A percentile compares a stretch with the other conserved stretches of the same genome.
These are phyloP conservation scores for Coemansia sp. DNA, from an alignment of 192 early-diverging fungal genomes.

Conservation along the genomic window DNA sequence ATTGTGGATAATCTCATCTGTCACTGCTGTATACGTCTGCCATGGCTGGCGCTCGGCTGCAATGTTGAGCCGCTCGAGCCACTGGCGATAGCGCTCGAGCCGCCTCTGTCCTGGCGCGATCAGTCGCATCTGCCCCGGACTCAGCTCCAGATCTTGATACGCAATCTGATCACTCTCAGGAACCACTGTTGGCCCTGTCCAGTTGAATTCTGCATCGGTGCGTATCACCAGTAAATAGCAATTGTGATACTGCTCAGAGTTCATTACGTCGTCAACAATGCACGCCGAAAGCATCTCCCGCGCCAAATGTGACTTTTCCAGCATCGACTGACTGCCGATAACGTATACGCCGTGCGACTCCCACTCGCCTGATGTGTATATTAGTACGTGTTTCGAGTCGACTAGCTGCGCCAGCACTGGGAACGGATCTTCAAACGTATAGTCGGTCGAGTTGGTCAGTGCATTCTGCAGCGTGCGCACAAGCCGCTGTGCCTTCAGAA, in stretches of 20 bases:
- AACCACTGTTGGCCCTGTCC: constrained; percentile 32
- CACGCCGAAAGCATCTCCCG: constrained; percentile 57
- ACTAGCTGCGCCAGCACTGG: constrained; percentile 62
- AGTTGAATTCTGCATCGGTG: constrained; percentile 46
- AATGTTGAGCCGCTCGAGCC: constrained; percentile 33
- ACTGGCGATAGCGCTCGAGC: constrained; percentile 31
- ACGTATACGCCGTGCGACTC: constrained; percentile 70
- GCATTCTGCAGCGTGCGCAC: constrained; percentile 49
- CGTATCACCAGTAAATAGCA: constrained; percentile 49
- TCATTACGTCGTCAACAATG: constrained; percentile 31
- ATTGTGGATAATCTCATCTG: constrained; percentile 31
- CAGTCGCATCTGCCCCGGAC: constrained; percentile 46
- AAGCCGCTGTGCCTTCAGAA: constrained; percentile 47
- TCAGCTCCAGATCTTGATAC: constrained; percentile 37
- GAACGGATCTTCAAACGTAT: constrained; percentile 59
- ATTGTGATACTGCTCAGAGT: constrained; percentile 8
- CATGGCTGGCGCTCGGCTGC: constrained; percentile 26
- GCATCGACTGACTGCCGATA: constrained; percentile 66
- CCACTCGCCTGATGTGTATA: constrained; percentile 64
- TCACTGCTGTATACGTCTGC: constrained; percentile 34
- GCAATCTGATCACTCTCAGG: constrained; percentile 18
- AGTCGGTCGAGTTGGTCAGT: constrained; percentile 72
- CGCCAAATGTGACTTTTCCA: constrained; percentile 53
- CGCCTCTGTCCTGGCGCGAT: constrained; percentile 42
- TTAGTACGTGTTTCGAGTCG: constrained; percentile 69